Base-by-base conservation (phyloP, 2,329 filamentous ascomycete species). In the Clathrospora elynae region DNA sequence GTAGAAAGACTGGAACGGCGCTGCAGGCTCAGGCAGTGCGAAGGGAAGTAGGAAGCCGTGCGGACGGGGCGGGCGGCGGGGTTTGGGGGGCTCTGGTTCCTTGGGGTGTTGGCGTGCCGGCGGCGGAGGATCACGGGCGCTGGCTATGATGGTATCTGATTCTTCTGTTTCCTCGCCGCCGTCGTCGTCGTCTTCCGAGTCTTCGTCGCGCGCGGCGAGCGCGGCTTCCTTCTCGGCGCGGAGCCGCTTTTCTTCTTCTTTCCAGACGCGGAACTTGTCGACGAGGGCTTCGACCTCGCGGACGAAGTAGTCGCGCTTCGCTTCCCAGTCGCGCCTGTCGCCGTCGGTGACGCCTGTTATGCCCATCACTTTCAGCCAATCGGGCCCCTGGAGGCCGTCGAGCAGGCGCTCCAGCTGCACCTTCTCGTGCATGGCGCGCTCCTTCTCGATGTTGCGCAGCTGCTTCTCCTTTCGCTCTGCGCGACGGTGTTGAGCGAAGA, bases 291-390 rank as follows among this genome's bases (percentile, higher is more conserved):
- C 80, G 44, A 95, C 91, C 48, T 95, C 90, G 42, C 79, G 81
- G 58, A 96, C 86, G 65, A 96, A 95, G 66, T 92, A 85, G 47
- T 85, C 80, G 18, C 93, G 82, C 49, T 93, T 93, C 2, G 87
- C 84, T 69, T 96, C 90, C 69, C 90, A 96, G 19, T 86, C 81
- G 68, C 87, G 93, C 71, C 89, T 92, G 62, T 89, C 88, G 14
- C 83, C 84, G 62, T 96, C 91, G 0, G 90, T 95, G 24, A 95
- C 74, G 24, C 81, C 89, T 52, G 84, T 92, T 22, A 97, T 86
- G 17, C 92, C 93, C 84, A 99, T 90, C 3, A 91, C 82, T 49
- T 88, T 85, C 42, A 96, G 77, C 93, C 93, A 99, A 70, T 97
- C 93, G 44, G 88, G 89, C 2, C 92, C 88, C 66, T 90, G 87